A percentile compares a stretch with the other conserved stretches of the same genome.
Conservation (phyloP, 306 rosid genomes). For the Vachellia pachyceras region DNA sequence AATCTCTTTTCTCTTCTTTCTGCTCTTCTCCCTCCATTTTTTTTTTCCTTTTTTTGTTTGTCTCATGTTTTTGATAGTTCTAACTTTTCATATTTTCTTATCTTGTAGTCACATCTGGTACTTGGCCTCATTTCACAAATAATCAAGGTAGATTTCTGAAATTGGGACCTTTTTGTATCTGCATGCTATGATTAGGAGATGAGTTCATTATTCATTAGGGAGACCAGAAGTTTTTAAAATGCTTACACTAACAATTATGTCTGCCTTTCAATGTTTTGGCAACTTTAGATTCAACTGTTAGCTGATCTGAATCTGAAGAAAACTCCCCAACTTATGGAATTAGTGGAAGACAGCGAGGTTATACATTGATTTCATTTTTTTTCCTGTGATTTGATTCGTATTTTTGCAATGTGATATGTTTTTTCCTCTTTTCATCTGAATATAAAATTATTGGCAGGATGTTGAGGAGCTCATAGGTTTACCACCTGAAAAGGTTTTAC, state of each 20-base stretch:
- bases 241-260: conserved; percentile 25
- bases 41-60: conserved; percentile 8
- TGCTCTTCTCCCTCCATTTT: conserved; percentile 8
- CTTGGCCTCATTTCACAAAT: conserved; percentile 98
- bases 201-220: conserved; percentile 7
- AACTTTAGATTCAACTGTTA: conserved; percentile 82
- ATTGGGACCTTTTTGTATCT: conserved; percentile 15
- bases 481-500: conserved; percentile 88
- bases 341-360: conserved; percentile 94
- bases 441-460: conserved; percentile 61
- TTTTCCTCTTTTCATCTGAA: conserved; percentile 16
- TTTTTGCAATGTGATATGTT: conserved; percentile 23
- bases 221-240: conserved; percentile 20
- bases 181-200: conserved; percentile 26
- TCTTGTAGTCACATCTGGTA: conserved; percentile 81
- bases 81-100: conserved; percentile 35
- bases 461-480: conserved; percentile 96
- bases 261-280: conserved; percentile 45
- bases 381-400: conserved; percentile 23
- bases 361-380: conserved; percentile 31
- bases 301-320: conserved; percentile 98
- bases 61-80: conserved; percentile 14
- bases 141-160: conserved; percentile 70
- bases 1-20: conserved; percentile 24
- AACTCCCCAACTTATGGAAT: conserved; percentile 96